Percentiles rank a stretch among this genome's conserved stretches.
Evolutionary conservation across 108 stramenopile genomes (phyloP).

Genomic region (Nannochloropsis salina): DNA sequence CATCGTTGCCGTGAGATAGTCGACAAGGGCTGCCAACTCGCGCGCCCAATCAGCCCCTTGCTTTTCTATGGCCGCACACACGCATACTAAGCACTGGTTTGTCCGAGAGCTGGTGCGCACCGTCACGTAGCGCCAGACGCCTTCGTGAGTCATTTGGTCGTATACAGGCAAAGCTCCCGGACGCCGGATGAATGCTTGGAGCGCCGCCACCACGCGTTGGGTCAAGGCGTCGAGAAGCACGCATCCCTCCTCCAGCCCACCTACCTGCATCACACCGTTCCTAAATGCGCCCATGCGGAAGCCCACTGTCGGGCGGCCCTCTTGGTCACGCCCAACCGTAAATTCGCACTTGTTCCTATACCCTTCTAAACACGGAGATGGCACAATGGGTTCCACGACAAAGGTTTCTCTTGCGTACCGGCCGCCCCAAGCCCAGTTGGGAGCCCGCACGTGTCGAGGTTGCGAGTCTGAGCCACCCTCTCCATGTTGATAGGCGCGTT

Average conservation of each 20-base stretch:
- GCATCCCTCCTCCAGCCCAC: background rate
- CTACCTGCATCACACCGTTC: slow-evolving; percentile 42
- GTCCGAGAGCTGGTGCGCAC: slow-evolving; percentile 61
- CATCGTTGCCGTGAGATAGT: background rate
- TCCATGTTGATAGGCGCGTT: slow-evolving; percentile 45
- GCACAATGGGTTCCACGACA: slow-evolving; percentile 53
- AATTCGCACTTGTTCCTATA: slow-evolving; percentile 86
- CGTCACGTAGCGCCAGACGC: slow-evolving; percentile 67
- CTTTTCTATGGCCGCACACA: slow-evolving; percentile 26
- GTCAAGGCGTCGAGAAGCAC: background rate
- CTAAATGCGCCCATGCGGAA: slow-evolving; percentile 64
- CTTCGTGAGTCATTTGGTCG: slow-evolving; percentile 60
- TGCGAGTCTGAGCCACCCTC: slow-evolving; percentile 56
- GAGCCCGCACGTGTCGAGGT: slow-evolving; percentile 33
- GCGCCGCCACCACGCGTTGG: slow-evolving; percentile 59
- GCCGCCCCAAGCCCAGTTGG: slow-evolving; percentile 57
- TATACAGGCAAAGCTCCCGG: slow-evolving; percentile 62
- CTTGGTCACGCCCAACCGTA: slow-evolving; percentile 63
- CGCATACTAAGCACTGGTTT: slow-evolving; percentile 19
- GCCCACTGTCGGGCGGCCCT: slow-evolving; percentile 55
- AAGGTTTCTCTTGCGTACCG: slow-evolving; percentile 51
- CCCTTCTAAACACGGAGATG: slow-evolving; percentile 55
- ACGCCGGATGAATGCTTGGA: slow-evolving; percentile 58
- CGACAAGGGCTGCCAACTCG: background rate
- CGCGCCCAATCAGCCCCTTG: background rate